Percentiles rank a stretch among this genome's conserved stretches.
Evolutionary conservation across 179 eudicot genomes (phyloP).

Genomic region (Drosera spatulata): DNA sequence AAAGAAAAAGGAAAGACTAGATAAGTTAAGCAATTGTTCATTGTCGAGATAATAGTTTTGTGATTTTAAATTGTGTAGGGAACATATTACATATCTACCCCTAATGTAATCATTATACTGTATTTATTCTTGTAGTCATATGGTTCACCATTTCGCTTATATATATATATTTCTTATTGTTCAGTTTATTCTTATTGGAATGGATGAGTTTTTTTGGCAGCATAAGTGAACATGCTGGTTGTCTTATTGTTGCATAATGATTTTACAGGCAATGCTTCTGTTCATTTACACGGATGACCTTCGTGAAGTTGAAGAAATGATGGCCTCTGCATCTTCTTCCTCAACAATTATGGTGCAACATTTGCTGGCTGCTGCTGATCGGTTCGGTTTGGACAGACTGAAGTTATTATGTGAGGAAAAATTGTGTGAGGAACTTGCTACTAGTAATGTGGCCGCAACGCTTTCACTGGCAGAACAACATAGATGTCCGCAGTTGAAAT

Average conservation of each 20-base stretch:
- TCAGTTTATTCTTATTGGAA: too few relatives aligned
- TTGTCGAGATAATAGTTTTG: too few relatives aligned
- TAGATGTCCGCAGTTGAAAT: constrained; percentile 59
- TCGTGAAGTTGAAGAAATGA: constrained; percentile 52
- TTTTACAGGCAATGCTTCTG: constrained; percentile 64
- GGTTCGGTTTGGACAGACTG: constrained; percentile 72
- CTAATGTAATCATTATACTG: too few relatives aligned
- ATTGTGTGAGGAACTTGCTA: constrained; percentile 53
- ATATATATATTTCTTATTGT: too few relatives aligned
- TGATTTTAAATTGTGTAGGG: too few relatives aligned
- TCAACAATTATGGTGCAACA: constrained; percentile 67
- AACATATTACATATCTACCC: too few relatives aligned
- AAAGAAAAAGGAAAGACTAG: too few relatives aligned
- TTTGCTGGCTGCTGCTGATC: constrained; percentile 89
- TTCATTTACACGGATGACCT: constrained; percentile 68
- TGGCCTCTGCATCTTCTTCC: constrained; percentile 39
- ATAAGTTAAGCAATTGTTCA: too few relatives aligned
- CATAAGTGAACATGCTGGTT: neutral
- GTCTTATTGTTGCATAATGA: constrained; percentile 8
- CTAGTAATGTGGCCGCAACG: constrained; percentile 67
- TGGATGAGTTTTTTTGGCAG: too few relatives aligned
- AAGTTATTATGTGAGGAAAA: constrained; percentile 71
- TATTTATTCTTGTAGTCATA: too few relatives aligned
- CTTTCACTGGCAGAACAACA: constrained; percentile 84
- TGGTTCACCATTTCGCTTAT: too few relatives aligned